These are phyloP conservation scores for Trifolium dubium DNA, from an alignment of 306 rosid species.

Conservation along the genomic window DNA sequence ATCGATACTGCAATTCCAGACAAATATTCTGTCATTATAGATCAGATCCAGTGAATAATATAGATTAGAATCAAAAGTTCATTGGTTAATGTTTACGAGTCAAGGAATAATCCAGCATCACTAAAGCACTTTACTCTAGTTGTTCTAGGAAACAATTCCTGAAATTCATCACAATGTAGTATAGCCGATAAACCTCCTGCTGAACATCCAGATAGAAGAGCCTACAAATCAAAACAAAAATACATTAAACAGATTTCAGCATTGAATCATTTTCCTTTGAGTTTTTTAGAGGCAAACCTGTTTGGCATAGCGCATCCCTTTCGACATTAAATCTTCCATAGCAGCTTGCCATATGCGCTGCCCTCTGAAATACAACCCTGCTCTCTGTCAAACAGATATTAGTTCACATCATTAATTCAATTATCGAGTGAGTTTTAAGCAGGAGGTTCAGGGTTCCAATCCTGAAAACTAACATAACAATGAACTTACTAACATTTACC, in stretches of 20 bases:
- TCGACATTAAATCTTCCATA: slow-evolving; percentile 72
- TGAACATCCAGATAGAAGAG: slow-evolving; percentile 87
- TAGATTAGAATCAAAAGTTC: slow-evolving; percentile 34
- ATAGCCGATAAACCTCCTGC: slow-evolving; percentile 89
- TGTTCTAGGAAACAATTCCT: slow-evolving; percentile 59
- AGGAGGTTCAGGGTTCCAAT: background rate
- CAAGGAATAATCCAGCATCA: slow-evolving; percentile 87
- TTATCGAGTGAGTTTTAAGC: background rate
- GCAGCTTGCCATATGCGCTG: slow-evolving; percentile 87
- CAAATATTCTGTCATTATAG: slow-evolving; percentile 21
- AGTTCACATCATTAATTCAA: slow-evolving; percentile 31
- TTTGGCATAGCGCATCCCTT: slow-evolving; percentile 82
- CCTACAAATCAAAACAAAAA: slow-evolving; percentile 44
- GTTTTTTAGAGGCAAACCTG: slow-evolving; percentile 54
- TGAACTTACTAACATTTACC: too few relatives aligned
- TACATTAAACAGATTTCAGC: slow-evolving; percentile 29
- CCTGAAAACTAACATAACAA: background rate
- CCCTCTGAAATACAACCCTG: slow-evolving; percentile 74
- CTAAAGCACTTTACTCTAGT: slow-evolving; percentile 79
- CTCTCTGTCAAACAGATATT: slow-evolving; percentile 54
- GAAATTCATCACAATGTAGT: slow-evolving; percentile 80
- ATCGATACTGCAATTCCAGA: slow-evolving; percentile 57
- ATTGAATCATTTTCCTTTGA: background rate
- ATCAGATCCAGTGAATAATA: slow-evolving; percentile 21
- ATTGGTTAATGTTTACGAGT: slow-evolving; percentile 54